These are phyloP conservation scores for Sungouiozyma ichnusensis DNA, from an alignment of 805 yeast genomes.

Conservation along the genomic window DNA sequence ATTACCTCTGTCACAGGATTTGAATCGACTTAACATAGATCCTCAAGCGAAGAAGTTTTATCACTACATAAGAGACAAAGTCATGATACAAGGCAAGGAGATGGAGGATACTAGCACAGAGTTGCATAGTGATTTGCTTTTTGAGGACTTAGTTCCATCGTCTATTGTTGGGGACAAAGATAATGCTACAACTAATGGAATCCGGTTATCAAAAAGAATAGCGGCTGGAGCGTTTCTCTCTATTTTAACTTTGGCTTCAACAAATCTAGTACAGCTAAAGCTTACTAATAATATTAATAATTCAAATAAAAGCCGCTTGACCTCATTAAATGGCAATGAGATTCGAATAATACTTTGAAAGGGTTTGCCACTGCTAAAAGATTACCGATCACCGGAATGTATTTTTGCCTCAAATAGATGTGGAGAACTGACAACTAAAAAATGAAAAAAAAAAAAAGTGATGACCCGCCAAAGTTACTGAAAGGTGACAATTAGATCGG, in stretches of 20 bases:
- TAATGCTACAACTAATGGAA: not conserved
- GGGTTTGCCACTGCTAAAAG: too few species aligned
- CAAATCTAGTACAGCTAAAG: constrained; percentile 9
- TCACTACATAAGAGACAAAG: constrained; percentile 20
- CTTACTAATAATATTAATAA: not conserved
- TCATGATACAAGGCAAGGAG: constrained; percentile 9
- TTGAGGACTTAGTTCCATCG: constrained; percentile 25
- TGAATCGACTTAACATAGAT: constrained; percentile 8
- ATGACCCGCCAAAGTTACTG: not conserved
- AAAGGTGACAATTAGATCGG: not conserved
- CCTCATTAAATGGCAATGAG: not conserved
- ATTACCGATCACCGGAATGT: not conserved
- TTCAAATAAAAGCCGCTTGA: not conserved
- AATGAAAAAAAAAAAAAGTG: not conserved
- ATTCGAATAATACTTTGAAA: not conserved
- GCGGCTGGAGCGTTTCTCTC: constrained; percentile 27
- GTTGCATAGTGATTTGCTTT: constrained; percentile 13
- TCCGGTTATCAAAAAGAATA: constrained; percentile 12
- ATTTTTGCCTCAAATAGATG: not conserved
- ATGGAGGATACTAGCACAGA: constrained; percentile 8
- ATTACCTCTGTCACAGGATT: not conserved
- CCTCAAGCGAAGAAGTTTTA: constrained; percentile 22
- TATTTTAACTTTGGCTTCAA: constrained; percentile 21
- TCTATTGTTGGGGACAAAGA: constrained; percentile 2
- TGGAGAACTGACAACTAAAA: not conserved